These are phyloP conservation scores for Aspergillus puulaauensis DNA, from an alignment of 2,329 filamentous ascomycete genomes.

Conservation along the genomic window DNA sequence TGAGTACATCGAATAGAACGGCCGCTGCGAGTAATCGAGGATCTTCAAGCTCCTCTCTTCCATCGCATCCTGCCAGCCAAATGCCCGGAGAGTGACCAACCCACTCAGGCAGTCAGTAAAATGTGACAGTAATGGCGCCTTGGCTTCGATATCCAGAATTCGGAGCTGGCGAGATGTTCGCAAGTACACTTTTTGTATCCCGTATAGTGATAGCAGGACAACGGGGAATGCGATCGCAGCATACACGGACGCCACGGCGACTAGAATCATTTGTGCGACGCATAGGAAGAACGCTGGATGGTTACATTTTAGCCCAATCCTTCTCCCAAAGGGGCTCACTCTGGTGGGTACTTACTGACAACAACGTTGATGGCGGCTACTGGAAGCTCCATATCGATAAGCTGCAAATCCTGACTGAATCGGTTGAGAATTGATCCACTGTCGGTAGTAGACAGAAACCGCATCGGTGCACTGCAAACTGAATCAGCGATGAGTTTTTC, in stretches of 20 bases:
- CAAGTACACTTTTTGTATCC: slow-evolving; percentile 59
- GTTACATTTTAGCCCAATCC: neutral
- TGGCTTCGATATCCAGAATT: slow-evolving; percentile 61
- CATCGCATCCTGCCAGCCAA: slow-evolving; percentile 52
- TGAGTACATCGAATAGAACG: slow-evolving; percentile 57
- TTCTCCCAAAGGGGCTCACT: neutral
- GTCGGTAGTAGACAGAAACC: slow-evolving; percentile 44
- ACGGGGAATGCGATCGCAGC: slow-evolving; percentile 53
- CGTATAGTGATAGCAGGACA: slow-evolving; percentile 47
- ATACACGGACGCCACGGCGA: slow-evolving; percentile 49
- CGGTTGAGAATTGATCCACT: slow-evolving; percentile 42
- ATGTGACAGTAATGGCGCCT: slow-evolving; percentile 58
- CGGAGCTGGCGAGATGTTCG: slow-evolving; percentile 61
- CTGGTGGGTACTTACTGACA: slow-evolving; percentile 25
- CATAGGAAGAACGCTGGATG: slow-evolving; percentile 25
- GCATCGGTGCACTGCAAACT: slow-evolving; percentile 38
- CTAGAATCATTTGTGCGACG: slow-evolving; percentile 50
- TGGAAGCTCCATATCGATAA: slow-evolving; percentile 47
- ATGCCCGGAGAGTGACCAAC: slow-evolving; percentile 56
- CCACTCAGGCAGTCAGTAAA: slow-evolving; percentile 59
- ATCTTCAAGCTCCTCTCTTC: slow-evolving; percentile 47
- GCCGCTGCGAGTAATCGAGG: slow-evolving; percentile 55
- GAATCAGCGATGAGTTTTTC: neutral
- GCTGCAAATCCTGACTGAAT: slow-evolving; percentile 46
- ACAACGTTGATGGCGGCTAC: slow-evolving; percentile 41